A percentile compares a stretch with the other conserved stretches of the same genome.
phyloP scores from a whole-genome alignment of 768 basidiomycete species.

The Lentinula aciculospora region DNA sequence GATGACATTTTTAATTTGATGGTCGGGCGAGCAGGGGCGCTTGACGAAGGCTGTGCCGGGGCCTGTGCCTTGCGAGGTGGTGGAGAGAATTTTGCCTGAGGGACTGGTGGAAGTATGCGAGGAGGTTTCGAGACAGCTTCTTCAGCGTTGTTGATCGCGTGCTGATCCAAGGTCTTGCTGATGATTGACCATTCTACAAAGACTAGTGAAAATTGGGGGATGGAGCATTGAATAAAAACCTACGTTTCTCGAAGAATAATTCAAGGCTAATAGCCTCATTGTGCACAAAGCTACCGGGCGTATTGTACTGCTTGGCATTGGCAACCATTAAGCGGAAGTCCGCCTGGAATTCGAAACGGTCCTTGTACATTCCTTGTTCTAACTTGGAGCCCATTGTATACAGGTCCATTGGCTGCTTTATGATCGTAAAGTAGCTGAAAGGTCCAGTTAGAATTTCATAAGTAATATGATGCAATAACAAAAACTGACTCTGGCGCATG shows the following conservation, averaged over 20 bases:
- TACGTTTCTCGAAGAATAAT: slow-evolving; percentile 81
- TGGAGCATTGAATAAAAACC: slow-evolving; percentile 20
- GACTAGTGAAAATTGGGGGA: neutral
- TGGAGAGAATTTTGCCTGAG: slow-evolving; percentile 24
- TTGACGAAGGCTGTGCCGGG: slow-evolving; percentile 22
- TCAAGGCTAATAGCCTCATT: slow-evolving; percentile 75
- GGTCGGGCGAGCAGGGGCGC: slow-evolving; percentile 39
- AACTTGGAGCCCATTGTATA: slow-evolving; percentile 85
- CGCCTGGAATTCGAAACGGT: slow-evolving; percentile 75
- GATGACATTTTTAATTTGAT: slow-evolving; percentile 61
- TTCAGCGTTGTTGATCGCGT: slow-evolving; percentile 13
- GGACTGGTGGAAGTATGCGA: slow-evolving; percentile 31
- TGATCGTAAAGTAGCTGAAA: slow-evolving; percentile 79
- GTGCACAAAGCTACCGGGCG: slow-evolving; percentile 62
- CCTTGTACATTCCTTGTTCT: slow-evolving; percentile 79
- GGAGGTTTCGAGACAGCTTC: slow-evolving; percentile 16
- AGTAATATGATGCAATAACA: neutral
- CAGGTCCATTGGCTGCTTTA: slow-evolving; percentile 94
- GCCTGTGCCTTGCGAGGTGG: slow-evolving; percentile 17
- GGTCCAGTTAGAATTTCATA: neutral
- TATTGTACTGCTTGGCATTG: slow-evolving; percentile 87
- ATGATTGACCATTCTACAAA: slow-evolving; percentile 79
- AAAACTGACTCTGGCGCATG: slow-evolving; percentile 74
- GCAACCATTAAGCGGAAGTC: slow-evolving; percentile 86
- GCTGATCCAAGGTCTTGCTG: slow-evolving; percentile 75